Base-by-base conservation (phyloP, 1,139 yeast species). In the Blastobotrys indianensis region DNA sequence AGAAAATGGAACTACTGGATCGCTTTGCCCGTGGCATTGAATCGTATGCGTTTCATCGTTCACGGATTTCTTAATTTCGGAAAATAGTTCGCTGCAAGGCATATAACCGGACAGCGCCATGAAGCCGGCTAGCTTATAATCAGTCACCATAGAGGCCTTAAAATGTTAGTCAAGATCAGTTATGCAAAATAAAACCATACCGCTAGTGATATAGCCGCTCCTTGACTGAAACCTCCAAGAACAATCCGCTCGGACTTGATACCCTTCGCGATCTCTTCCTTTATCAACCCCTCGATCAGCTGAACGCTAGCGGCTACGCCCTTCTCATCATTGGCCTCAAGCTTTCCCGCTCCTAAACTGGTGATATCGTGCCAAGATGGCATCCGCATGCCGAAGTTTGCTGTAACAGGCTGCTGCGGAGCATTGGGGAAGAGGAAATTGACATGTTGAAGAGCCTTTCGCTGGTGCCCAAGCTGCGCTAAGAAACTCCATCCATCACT, bases 211-310 rank as follows among this genome's bases (percentile, higher is more conserved):
- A 90, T 55, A 1, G 95, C 92, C 42, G 88, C 95, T 49, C 98
- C 98, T 66, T 92, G 98, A 6, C 94, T 82, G 61, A 92, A 92
- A 1, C 98, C 98, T 32, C 97, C 97, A 51, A 92, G 70, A 12
- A 92, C 72, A 43, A 92, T 83, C 45, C 82, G 76, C 33, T 83
- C 80, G 0, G 88, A 68, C 1, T 82, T 76, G 33, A 90, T 76
- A 2, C 94, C 85, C 4, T 63, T 63, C 6, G 74, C 76, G 12
- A 79, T 71, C 61, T 87, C 90, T 51, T 82, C 82, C 20, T 75
- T 67, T 42, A 92, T 74, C 49, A 80, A 69, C 1, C 61, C 61
- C 50, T 77, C 74, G 39, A 88, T 69, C 1, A 67, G 59, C 1
- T 74, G 75, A 41, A 83, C 71, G 33, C 85, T 73, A 47, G 72